These are phyloP conservation scores for Mycena albidolilacea DNA, from an alignment of 768 basidiomycete species.

Conservation along the genomic window DNA sequence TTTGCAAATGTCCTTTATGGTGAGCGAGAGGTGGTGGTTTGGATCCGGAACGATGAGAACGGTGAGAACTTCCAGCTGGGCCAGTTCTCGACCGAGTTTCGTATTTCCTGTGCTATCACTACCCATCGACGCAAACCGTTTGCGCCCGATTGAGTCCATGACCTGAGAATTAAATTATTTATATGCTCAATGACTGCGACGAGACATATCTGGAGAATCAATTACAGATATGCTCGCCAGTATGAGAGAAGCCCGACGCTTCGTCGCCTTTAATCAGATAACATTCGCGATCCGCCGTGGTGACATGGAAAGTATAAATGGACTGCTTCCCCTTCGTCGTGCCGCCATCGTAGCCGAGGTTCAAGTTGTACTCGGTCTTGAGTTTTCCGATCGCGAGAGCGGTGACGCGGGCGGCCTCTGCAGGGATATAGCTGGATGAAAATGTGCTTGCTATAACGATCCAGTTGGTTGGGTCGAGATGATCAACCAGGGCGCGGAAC, in stretches of 20 bases:
- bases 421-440: not conserved
- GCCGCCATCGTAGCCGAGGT: constrained; percentile 2
- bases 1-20: no score
- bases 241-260: constrained; percentile 15
- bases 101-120: constrained; percentile 47
- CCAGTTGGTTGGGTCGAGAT: not conserved
- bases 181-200: not conserved
- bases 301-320: not conserved
- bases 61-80: constrained; percentile 30
- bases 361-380: constrained; percentile 6
- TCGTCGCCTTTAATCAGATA: constrained; percentile 13
- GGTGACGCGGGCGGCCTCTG: not conserved
- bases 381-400: not conserved
- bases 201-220: not conserved
- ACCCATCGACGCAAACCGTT: constrained; percentile 31
- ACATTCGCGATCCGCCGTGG: not conserved
- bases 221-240: not conserved
- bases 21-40: no score
- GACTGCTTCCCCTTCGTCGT: not conserved
- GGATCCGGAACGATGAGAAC: constrained; percentile 40
- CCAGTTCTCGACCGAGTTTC: constrained; percentile 22
- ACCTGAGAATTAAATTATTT: constrained; percentile 20
- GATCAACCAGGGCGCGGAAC: not conserved
- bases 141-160: constrained; percentile 37
- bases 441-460: not conserved